Base-by-base conservation (phyloP, 1,284 basidiomycete genomes). In the Baeospora myosura region DNA sequence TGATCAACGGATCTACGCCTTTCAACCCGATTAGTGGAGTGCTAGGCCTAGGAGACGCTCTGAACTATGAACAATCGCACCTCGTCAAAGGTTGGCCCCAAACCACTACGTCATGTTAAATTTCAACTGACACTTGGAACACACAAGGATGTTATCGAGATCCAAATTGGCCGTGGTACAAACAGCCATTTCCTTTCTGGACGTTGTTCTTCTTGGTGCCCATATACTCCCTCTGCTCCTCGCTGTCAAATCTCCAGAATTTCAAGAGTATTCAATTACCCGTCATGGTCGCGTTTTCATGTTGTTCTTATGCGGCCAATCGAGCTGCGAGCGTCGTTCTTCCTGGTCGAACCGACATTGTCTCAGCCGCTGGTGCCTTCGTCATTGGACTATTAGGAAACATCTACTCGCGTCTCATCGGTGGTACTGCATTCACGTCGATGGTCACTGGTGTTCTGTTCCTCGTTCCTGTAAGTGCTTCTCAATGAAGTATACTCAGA, bases 361-460 rank as follows among this genome's bases (percentile, higher is more conserved):
- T 88, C 11, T 78, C 82, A 23, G 80, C 85, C 30, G 72, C 81
- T 47, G 88, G 87, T n/a, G 85, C 88, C 14, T 77, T 90, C 54
- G 76, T 85, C 41, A 82, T 91, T 49, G 88, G 88, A 43, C 62
- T 84, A 11, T 71, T 90, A 30, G 88, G 88, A 33, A 91, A 91
- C 54, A 57, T 80, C 11, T 92, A 90, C 56, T 88, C 88, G 34
- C 73, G 87, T 32, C 59, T 88, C 24, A 74, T 83, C 51, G 74
- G 79, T 21, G 89, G 87, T 38, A 84, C 82, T 3, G 87, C 89
- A 2, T 93, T 92, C 59, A 90, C 88, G 0, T 79, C 85, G 11
- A 91, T 88, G 83, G 85, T 89, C n/a, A 86, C 87, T 2, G 85
- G 88, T 20, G 84, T 92, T 12, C 64, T 90, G 41, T 90, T 90